A percentile compares a stretch with the other conserved stretches of the same genome.
Conservation (phyloP, 495 filamentous ascomycete genomes). For the Lasiosphaeris hirsuta region DNA sequence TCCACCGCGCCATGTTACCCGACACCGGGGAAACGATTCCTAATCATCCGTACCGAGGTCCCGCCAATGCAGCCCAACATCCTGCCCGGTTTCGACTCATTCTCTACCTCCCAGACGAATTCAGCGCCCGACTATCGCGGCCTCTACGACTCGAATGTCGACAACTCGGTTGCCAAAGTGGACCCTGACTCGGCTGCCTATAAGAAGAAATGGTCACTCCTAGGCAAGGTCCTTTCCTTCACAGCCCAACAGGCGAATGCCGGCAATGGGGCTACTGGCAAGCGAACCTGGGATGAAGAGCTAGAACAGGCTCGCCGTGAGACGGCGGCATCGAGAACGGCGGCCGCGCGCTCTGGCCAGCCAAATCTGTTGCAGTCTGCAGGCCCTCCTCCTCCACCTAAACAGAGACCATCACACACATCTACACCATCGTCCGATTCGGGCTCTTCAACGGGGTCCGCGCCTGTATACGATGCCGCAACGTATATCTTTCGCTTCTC, state of each 20-base stretch:
- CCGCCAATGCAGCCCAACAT: slow-evolving; percentile 51
- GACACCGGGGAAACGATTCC: slow-evolving; percentile 82
- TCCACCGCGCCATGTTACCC: slow-evolving; percentile 83
- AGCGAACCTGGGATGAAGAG: slow-evolving; percentile 38
- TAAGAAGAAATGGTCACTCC: slow-evolving; percentile 67
- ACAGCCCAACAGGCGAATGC: slow-evolving; percentile 24
- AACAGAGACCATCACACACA: slow-evolving; percentile 19
- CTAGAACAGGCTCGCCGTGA: slow-evolving; percentile 43
- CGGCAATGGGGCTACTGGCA: background rate
- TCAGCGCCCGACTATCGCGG: slow-evolving; percentile 13
- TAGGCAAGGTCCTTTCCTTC: slow-evolving; percentile 66
- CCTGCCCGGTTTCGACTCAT: slow-evolving; percentile 39
- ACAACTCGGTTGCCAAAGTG: slow-evolving; percentile 1
- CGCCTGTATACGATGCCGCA: slow-evolving; percentile 39
- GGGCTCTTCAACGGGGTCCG: slow-evolving; percentile 40
- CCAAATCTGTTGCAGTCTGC: slow-evolving; percentile 8
- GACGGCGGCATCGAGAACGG: slow-evolving; percentile 35
- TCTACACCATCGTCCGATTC: slow-evolving; percentile 35
- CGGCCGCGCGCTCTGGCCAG: slow-evolving; percentile 15
- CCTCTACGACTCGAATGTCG: slow-evolving; percentile 4
- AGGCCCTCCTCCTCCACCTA: slow-evolving; percentile 33
- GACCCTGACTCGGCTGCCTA: slow-evolving; percentile 20
- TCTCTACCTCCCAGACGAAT: slow-evolving; percentile 19
- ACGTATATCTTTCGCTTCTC: slow-evolving; percentile 47
- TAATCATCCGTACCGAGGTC: slow-evolving; percentile 87